Evolutionary conservation across 2,329 filamentous ascomycete species (phyloP).

Genomic region (Alternaria conjuncta): DNA sequence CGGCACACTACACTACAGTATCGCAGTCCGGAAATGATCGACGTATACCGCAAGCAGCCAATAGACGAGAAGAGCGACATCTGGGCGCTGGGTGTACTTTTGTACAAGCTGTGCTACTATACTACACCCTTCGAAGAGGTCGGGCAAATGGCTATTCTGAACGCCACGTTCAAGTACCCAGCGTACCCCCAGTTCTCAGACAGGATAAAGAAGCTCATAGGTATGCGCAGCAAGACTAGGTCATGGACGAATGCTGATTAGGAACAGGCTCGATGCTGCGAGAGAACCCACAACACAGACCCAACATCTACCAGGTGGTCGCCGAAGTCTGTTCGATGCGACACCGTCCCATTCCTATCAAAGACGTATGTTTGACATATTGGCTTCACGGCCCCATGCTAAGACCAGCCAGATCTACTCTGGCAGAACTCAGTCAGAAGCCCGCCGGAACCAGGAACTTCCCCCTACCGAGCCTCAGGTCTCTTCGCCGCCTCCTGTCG

Average conservation of each 20-base stretch:
- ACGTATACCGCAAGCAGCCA: conserved; percentile 93
- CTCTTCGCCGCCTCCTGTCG: conserved; percentile 62
- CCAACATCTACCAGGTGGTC: conserved; percentile 93
- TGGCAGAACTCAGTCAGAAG: conserved; percentile 67
- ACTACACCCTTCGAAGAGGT: conserved; percentile 98
- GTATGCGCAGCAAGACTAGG: conserved; percentile 59
- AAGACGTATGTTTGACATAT: conserved; percentile 68
- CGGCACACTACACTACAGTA: conserved; percentile 98
- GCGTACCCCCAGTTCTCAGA: conserved; percentile 89
- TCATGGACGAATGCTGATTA: conserved; percentile 18
- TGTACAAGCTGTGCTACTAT: conserved; percentile 99
- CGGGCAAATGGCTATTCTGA: conserved; percentile 95
- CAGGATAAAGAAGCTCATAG: conserved; percentile 85
- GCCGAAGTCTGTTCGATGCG: conserved; percentile 89
- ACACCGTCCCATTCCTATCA: conserved; percentile 82
- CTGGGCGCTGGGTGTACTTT: conserved; percentile 90
- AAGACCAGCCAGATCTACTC: conserved; percentile 55
- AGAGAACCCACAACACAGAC: conserved; percentile 78
- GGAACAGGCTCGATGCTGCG: conserved; percentile 83
- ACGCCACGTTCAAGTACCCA: conserved; percentile 92
- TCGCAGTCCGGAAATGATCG: conserved; percentile 97
- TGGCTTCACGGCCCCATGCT: conserved; percentile 16
- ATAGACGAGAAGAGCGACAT: conserved; percentile 99
- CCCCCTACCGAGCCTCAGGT: conserved; percentile 62
- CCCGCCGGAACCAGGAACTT: conserved; percentile 65